These are phyloP conservation scores for Colletotrichum somersetense DNA, from an alignment of 2,329 filamentous ascomycete genomes.

Conservation along the genomic window DNA sequence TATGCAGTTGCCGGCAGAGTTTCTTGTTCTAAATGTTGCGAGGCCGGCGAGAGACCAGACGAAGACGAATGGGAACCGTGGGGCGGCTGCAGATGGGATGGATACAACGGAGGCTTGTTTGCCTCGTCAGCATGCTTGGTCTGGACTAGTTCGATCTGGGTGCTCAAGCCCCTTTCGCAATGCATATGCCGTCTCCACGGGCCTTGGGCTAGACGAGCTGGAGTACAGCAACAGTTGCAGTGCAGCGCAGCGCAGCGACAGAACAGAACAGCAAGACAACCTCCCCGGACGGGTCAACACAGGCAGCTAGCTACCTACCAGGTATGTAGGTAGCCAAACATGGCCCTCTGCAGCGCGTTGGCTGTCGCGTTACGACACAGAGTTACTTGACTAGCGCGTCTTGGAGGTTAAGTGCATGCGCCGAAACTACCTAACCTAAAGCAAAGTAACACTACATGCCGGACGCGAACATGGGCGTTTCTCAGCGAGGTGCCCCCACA, in stretches of 20 bases:
- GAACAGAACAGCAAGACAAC: neutral
- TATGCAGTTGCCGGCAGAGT: conserved; percentile 11
- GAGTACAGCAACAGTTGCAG: conserved; percentile 7
- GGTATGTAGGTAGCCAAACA: neutral
- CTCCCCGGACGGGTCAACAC: neutral
- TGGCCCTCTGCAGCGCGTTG: conserved; percentile 4
- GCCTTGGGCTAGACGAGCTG: conserved; percentile 28
- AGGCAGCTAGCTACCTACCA: neutral
- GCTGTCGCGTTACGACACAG: conserved; percentile 9
- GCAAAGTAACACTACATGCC: neutral
- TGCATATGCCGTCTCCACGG: conserved; percentile 38
- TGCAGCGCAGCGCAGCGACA: neutral
- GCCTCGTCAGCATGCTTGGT: conserved; percentile 23
- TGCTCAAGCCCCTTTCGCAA: conserved; percentile 36
- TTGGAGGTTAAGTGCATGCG: conserved; percentile 19
- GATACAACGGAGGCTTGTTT: neutral
- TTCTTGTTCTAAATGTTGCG: neutral
- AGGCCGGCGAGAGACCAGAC: conserved; percentile 13
- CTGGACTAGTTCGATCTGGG: conserved; percentile 35
- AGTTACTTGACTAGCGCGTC: conserved; percentile 13
- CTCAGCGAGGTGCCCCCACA: conserved; percentile 20
- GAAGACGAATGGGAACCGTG: conserved; percentile 11
- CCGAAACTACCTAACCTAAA: neutral
- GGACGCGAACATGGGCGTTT: conserved; percentile 10
- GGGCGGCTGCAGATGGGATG: conserved; percentile 23